Percentiles rank a stretch among this genome's conserved stretches.
Evolutionary conservation across 176 grass and related monocot genomes (phyloP).

Genomic region (Oryza nivara): DNA sequence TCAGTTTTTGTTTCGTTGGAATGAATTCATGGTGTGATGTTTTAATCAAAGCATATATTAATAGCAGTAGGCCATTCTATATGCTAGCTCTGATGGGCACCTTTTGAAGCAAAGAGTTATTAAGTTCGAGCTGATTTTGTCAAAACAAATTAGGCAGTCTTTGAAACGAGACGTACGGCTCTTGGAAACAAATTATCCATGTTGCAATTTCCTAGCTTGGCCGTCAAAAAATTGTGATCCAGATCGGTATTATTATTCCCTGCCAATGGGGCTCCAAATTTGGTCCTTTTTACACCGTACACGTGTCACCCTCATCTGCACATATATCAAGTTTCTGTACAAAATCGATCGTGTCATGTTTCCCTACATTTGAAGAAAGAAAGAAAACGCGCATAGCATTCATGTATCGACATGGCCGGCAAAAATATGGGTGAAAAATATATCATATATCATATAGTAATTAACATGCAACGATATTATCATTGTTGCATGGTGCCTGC

Average conservation of each 20-base stretch:
- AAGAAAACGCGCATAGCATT: not conserved
- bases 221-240: not conserved
- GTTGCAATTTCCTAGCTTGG: not conserved
- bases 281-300: not conserved
- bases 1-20: no score
- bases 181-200: not conserved
- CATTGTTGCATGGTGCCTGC: not conserved
- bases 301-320: no score
- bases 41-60: not conserved
- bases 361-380: not conserved
- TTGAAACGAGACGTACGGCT: not conserved
- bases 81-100: not conserved
- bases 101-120: not conserved
- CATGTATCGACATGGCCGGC: not conserved
- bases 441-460: not conserved
- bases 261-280: not conserved
- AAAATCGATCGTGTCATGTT: not conserved
- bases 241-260: not conserved
- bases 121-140: not conserved
- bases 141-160: not conserved
- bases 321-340: not conserved
- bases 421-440: not conserved
- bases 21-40: no score
- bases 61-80: not conserved
- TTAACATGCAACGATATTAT: slow-evolving; percentile 5